Evolutionary conservation across 2,329 filamentous ascomycete genomes (phyloP).

Genomic region (Fusarium torreyae): DNA sequence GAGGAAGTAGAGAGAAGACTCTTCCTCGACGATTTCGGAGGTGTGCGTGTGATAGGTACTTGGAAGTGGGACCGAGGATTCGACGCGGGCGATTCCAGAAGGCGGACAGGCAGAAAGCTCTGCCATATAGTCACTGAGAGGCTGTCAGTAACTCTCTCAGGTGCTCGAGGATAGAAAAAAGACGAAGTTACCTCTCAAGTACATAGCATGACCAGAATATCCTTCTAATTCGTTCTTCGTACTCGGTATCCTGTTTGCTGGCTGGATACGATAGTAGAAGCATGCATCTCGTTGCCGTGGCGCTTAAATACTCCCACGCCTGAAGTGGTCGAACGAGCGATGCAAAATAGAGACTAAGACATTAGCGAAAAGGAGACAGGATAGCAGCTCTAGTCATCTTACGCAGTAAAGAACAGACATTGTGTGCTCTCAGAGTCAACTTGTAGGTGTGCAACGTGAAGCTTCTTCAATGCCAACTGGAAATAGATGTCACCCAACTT

Average conservation of each 20-base stretch:
- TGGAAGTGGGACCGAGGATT: slow-evolving; percentile 65
- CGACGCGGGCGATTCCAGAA: slow-evolving; percentile 66
- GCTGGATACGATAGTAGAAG: slow-evolving; percentile 63
- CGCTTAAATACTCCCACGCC: slow-evolving; percentile 67
- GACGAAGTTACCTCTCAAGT: slow-evolving; percentile 60
- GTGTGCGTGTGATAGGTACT: slow-evolving; percentile 63
- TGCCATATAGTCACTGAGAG: slow-evolving; percentile 64
- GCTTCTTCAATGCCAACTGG: slow-evolving; percentile 61
- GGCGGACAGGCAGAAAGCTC: slow-evolving; percentile 66
- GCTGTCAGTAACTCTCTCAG: background rate
- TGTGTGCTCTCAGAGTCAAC: slow-evolving; percentile 64
- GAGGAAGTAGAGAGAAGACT: slow-evolving; percentile 67
- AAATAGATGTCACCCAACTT: slow-evolving; percentile 62
- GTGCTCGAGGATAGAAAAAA: rapidly evolving
- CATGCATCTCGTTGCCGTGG: slow-evolving; percentile 65
- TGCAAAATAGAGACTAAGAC: slow-evolving; percentile 61
- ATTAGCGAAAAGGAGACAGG: rapidly evolving
- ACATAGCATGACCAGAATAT: slow-evolving; percentile 72
- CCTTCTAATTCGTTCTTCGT: slow-evolving; percentile 63
- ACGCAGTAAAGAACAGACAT: slow-evolving; percentile 67
- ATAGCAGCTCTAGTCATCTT: slow-evolving; percentile 22
- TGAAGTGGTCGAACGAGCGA: slow-evolving; percentile 66
- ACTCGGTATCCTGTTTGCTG: slow-evolving; percentile 54
- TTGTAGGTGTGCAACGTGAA: slow-evolving; percentile 63
- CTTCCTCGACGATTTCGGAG: slow-evolving; percentile 58